Conservation (phyloP, 805 yeast species). For the Zygosaccharomyces lentus region DNA sequence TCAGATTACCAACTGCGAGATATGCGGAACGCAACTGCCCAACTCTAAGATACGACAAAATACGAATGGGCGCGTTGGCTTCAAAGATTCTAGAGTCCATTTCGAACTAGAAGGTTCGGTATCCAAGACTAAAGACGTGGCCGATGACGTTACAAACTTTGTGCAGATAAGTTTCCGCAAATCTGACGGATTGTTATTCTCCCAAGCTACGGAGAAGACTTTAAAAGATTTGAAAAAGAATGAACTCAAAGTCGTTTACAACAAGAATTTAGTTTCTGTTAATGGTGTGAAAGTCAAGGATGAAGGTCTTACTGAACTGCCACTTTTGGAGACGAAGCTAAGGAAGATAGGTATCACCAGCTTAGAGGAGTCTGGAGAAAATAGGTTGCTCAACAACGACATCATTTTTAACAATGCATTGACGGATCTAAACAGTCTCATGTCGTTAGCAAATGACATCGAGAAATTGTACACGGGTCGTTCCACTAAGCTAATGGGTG, state of each 20-base stretch:
- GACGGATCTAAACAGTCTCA: conserved; percentile 69
- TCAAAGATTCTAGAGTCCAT: conserved; percentile 32
- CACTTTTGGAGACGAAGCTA: conserved; percentile 26
- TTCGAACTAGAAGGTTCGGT: conserved; percentile 35
- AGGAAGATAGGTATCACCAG: conserved; percentile 64
- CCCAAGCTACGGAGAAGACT: conserved; percentile 41
- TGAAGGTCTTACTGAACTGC: conserved; percentile 8
- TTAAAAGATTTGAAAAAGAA: conserved; percentile 54
- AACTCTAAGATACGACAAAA: conserved; percentile 20
- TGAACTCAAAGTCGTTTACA: conserved; percentile 18
- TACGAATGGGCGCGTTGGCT: conserved; percentile 23
- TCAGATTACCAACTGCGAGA: conserved; percentile 70
- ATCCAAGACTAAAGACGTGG: conserved; percentile 11
- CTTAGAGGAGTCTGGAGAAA: conserved; percentile 53
- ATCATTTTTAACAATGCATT: conserved; percentile 61
- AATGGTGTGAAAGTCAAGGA: conserved; percentile 27
- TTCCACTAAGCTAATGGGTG: conserved; percentile 20
- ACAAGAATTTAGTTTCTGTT: conserved; percentile 33
- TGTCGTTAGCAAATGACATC: conserved; percentile 74
- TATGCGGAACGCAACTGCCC: conserved; percentile 67
- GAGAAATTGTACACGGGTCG: conserved; percentile 46
- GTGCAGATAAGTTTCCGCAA: conserved; percentile 72
- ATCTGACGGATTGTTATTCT: conserved; percentile 59
- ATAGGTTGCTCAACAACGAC: conserved; percentile 54
- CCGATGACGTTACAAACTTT: conserved; percentile 17